phyloP scores from a whole-genome alignment of 2,329 filamentous ascomycete genomes.

The Aureobasidium uvarum region DNA sequence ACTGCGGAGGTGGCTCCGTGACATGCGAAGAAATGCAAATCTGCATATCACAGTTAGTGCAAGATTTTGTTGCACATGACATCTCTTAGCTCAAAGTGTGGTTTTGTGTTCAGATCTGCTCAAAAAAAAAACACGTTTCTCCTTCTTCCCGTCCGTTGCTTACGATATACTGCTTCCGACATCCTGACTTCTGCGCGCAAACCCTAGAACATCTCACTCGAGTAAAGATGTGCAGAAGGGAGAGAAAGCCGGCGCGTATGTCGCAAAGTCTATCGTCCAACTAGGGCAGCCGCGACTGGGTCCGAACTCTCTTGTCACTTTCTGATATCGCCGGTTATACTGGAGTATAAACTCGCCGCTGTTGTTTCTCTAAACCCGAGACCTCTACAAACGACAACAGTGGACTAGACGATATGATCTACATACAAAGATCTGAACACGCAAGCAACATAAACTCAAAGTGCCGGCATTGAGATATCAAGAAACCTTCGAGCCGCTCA shows the following conservation, averaged over 20 bases:
- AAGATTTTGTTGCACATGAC: too few relatives aligned
- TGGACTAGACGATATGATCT: conserved; percentile 7
- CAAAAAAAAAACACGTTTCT: too few relatives aligned
- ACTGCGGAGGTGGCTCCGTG: too few relatives aligned
- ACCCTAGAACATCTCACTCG: background rate
- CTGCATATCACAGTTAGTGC: too few relatives aligned
- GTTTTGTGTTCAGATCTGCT: too few relatives aligned
- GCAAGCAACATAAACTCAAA: conserved; percentile 2
- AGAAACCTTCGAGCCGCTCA: background rate
- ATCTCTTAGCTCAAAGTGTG: too few relatives aligned
- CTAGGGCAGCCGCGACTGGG: too few relatives aligned
- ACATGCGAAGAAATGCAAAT: too few relatives aligned
- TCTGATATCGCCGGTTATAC: background rate
- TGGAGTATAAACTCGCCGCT: too few relatives aligned
- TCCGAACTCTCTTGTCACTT: background rate
- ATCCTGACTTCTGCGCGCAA: too few relatives aligned
- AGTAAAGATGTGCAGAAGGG: background rate
- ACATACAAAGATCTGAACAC: conserved; percentile 4
- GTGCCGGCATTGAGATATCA: background rate
- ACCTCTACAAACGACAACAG: background rate
- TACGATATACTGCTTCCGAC: too few relatives aligned
- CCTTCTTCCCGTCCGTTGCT: too few relatives aligned
- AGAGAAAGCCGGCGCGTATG: background rate
- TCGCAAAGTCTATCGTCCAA: background rate
- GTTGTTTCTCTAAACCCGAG: background rate